Percentiles rank a stretch among this genome's conserved stretches.
Evolutionary conservation across 345 rosid species (phyloP).

Genomic region (Murraya koenigii): DNA sequence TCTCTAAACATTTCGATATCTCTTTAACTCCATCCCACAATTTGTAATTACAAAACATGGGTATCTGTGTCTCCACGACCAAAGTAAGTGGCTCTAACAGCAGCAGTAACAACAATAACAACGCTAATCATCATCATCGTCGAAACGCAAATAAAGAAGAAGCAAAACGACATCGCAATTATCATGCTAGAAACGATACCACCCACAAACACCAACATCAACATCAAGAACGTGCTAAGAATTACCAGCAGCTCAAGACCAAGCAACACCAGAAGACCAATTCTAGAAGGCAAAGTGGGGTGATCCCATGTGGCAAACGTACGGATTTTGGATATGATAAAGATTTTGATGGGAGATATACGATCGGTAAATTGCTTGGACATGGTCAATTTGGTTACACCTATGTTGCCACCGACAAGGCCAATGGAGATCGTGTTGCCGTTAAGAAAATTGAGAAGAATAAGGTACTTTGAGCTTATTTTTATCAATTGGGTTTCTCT

Average conservation of each 20-base stretch:
- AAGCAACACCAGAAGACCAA: constrained; percentile 14
- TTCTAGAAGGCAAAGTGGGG: constrained; percentile 19
- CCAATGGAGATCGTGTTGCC: constrained; percentile 52
- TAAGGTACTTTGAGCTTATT: constrained; percentile 30
- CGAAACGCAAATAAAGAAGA: constrained; percentile 15
- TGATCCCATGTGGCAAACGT: constrained; percentile 44
- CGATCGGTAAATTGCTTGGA: constrained; percentile 54
- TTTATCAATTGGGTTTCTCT: too few species aligned
- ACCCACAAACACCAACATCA: background rate
- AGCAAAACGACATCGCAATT: background rate
- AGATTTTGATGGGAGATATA: constrained; percentile 43
- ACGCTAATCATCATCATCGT: background rate
- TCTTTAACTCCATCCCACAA: background rate
- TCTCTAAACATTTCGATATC: background rate
- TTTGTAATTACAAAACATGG: constrained; percentile 37
- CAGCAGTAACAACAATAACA: constrained; percentile 25
- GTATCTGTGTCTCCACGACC: constrained; percentile 69
- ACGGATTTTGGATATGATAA: constrained; percentile 59
- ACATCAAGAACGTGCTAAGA: background rate
- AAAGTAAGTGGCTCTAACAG: constrained; percentile 61
- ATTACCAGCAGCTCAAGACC: background rate
- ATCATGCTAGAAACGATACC: background rate
- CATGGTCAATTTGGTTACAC: constrained; percentile 72
- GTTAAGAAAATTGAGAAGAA: constrained; percentile 60
- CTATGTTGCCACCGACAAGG: constrained; percentile 53